phyloP scores from a whole-genome alignment of 495 filamentous ascomycete species.

The Endocarpon pusillum region DNA sequence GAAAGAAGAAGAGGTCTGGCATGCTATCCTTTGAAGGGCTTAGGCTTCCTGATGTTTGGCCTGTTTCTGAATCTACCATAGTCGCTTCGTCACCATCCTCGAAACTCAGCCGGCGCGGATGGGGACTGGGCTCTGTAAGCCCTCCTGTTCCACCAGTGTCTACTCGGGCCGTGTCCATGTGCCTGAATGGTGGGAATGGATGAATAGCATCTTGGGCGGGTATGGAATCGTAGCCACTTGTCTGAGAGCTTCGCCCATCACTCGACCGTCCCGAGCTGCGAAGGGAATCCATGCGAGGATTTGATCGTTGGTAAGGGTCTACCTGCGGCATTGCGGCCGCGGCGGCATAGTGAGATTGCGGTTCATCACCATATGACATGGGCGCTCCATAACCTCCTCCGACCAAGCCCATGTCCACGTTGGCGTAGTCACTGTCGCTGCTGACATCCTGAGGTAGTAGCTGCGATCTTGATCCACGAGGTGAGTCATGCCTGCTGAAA shows the following conservation, averaged over 20 bases:
- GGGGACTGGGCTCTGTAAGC: constrained; percentile 49
- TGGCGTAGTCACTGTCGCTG: constrained; percentile 54
- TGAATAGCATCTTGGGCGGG: constrained; percentile 35
- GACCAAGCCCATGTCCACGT: constrained; percentile 54
- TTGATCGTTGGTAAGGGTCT: constrained; percentile 9
- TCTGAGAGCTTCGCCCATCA: constrained; percentile 17
- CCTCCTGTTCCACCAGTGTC: constrained; percentile 81
- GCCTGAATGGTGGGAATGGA: constrained; percentile 40
- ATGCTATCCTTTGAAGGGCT: constrained; percentile 45
- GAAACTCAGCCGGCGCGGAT: constrained; percentile 60
- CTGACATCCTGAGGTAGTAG: constrained; percentile 24
- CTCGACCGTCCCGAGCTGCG: constrained; percentile 22
- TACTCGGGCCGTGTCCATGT: constrained; percentile 35
- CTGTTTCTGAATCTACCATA: constrained; percentile 31
- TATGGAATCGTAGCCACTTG: constrained; percentile 26
- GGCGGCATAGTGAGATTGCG: constrained; percentile 4
- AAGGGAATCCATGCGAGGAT: constrained; percentile 16
- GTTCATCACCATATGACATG: constrained; percentile 54
- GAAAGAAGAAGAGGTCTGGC: constrained; percentile 88
- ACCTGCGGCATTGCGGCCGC: constrained; percentile 6
- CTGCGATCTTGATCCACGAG: constrained; percentile 8
- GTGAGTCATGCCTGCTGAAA: constrained; percentile 16
- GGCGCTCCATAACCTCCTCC: constrained; percentile 59
- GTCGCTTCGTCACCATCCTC: constrained; percentile 78
- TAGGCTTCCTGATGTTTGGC: constrained; percentile 34